phyloP scores from a whole-genome alignment of 306 rosid species.

The Crotalaria pallida region DNA sequence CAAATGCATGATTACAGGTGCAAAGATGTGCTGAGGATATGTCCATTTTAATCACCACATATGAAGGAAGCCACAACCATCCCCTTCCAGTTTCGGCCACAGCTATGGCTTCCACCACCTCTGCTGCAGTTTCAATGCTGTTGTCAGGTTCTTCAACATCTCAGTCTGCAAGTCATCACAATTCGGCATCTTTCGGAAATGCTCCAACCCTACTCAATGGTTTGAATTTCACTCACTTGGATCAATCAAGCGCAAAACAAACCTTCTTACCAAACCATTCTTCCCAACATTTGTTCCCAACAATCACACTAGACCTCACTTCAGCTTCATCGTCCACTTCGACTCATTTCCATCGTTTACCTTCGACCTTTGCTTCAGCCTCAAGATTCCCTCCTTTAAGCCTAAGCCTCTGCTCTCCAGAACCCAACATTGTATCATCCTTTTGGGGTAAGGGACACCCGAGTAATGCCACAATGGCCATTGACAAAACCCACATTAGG shows the following conservation, averaged over 20 bases:
- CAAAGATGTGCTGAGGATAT: slow-evolving; percentile 67
- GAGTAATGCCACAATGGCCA: slow-evolving; percentile 3
- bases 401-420: slow-evolving; percentile 43
- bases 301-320: slow-evolving; percentile 52
- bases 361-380: slow-evolving; percentile 31
- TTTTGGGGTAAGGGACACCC: slow-evolving; percentile 38
- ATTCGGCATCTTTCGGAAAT: neutral
- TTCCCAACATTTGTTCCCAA: slow-evolving; percentile 35
- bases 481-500: neutral
- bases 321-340: slow-evolving; percentile 6
- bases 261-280: slow-evolving; percentile 27
- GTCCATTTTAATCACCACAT: slow-evolving; percentile 60
- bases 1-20: slow-evolving; percentile 33
- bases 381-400: slow-evolving; percentile 30
- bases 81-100: slow-evolving; percentile 72
- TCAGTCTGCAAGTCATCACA: slow-evolving; percentile 7
- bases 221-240: slow-evolving; percentile 17
- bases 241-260: slow-evolving; percentile 22
- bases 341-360: neutral
- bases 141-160: slow-evolving; percentile 50
- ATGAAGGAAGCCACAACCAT: slow-evolving; percentile 74
- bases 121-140: slow-evolving; percentile 77
- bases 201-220: slow-evolving; percentile 16
- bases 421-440: slow-evolving; percentile 20
- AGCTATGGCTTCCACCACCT: slow-evolving; percentile 81